Conservation (phyloP, 2,329 filamentous ascomycete species). For the Xylaria arbuscula region DNA sequence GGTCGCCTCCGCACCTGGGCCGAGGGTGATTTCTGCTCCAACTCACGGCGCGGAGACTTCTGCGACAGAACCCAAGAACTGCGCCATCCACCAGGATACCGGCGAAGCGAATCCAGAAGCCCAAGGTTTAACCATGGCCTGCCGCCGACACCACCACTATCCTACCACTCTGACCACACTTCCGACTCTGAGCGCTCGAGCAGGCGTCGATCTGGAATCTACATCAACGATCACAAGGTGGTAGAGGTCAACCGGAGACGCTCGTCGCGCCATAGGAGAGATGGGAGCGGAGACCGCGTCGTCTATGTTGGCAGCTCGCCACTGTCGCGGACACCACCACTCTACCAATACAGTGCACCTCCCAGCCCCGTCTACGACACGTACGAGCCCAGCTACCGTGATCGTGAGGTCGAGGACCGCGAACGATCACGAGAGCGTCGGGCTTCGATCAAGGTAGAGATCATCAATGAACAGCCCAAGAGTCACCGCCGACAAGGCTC, state of each 20-base stretch:
- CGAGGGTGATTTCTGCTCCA: slow-evolving; percentile 52
- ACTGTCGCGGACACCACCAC: slow-evolving; percentile 60
- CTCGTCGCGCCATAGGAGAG: slow-evolving; percentile 43
- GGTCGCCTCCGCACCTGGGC: slow-evolving; percentile 54
- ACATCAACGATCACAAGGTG: slow-evolving; percentile 54
- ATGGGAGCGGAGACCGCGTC: slow-evolving; percentile 56
- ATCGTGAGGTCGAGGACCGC: slow-evolving; percentile 41
- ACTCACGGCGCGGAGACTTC: slow-evolving; percentile 54
- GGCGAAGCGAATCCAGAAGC: slow-evolving; percentile 49
- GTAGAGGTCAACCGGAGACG: slow-evolving; percentile 51
- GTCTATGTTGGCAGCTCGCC: slow-evolving; percentile 59
- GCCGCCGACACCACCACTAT: slow-evolving; percentile 56
- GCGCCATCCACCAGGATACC: slow-evolving; percentile 55
- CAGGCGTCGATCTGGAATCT: slow-evolving; percentile 52
- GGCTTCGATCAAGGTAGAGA: slow-evolving; percentile 53
- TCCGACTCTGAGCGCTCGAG: slow-evolving; percentile 49
- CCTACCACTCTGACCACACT: slow-evolving; percentile 48
- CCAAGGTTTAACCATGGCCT: slow-evolving; percentile 51
- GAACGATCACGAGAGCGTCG: slow-evolving; percentile 41
- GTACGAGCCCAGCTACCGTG: slow-evolving; percentile 40
- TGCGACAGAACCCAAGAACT: slow-evolving; percentile 57
- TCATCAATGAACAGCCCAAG: slow-evolving; percentile 50
- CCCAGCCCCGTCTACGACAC: slow-evolving; percentile 50
- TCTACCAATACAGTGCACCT: slow-evolving; percentile 56
- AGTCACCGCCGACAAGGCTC: slow-evolving; percentile 53